Evolutionary conservation across 495 filamentous ascomycete genomes (phyloP).

Genomic region (Rostrohypoxylon terebratum): DNA sequence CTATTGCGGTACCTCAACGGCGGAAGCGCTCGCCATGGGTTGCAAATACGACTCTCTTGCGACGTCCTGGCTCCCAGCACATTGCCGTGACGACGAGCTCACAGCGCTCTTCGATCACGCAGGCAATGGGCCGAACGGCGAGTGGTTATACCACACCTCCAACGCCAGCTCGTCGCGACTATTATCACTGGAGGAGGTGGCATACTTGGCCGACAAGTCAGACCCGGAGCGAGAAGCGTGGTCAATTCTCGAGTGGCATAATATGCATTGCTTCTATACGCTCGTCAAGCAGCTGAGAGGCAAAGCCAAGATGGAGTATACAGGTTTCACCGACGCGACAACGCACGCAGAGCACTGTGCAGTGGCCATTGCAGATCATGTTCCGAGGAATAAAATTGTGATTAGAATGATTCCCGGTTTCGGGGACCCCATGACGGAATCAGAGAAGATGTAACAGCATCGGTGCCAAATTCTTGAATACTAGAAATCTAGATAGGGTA

Average conservation of each 20-base stretch:
- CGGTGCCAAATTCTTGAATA: not conserved
- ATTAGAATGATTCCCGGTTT: not conserved
- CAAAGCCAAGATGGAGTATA: slow-evolving; percentile 1
- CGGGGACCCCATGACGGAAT: not conserved
- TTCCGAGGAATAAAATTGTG: slow-evolving; percentile 1
- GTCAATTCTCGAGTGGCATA: not conserved
- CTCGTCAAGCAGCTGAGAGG: slow-evolving; percentile 5
- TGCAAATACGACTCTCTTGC: slow-evolving; percentile 6
- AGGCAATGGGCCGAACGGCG: not conserved
- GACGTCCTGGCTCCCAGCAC: not conserved
- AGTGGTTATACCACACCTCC: not conserved
- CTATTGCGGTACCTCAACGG: not conserved
- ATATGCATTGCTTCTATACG: slow-evolving; percentile 2
- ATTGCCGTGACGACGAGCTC: slow-evolving; percentile 4
- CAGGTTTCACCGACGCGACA: not conserved
- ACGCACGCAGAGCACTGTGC: not conserved
- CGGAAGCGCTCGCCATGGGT: not conserved
- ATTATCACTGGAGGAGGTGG: not conserved
- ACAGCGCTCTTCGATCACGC: not conserved
- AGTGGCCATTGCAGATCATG: not conserved
- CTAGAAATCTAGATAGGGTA: not conserved
- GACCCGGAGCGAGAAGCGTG: not conserved
- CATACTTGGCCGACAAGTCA: not conserved
- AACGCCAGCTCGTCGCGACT: not conserved
- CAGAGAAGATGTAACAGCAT: not conserved